Conservation (phyloP, 345 rosid genomes). For the Kandelia obovata region DNA sequence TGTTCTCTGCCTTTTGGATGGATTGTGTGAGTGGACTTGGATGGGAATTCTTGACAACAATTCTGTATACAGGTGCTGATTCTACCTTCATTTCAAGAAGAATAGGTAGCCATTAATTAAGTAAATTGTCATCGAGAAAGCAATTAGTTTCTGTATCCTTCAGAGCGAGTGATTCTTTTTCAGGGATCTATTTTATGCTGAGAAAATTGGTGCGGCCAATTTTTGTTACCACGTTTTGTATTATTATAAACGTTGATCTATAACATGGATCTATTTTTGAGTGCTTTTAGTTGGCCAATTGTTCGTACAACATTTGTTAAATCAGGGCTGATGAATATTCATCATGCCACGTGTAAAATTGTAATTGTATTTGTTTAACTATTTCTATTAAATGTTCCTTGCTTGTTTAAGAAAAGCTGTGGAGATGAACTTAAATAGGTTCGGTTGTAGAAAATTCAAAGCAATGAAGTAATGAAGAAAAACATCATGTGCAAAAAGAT, state of each 20-base stretch:
- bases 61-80: conserved; percentile 9
- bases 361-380: too few relatives aligned
- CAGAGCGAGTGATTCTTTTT: conserved; percentile 12
- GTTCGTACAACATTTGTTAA: too few relatives aligned
- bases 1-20: conserved; percentile 12
- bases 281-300: too few relatives aligned
- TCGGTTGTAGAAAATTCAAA: too few relatives aligned
- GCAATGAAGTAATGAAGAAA: too few relatives aligned
- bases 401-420: too few relatives aligned
- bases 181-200: conserved; percentile 3
- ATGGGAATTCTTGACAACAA: conserved; percentile 3
- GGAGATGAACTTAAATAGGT: too few relatives aligned
- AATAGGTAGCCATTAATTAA: conserved; percentile 10
- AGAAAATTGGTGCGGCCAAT: conserved; percentile 2
- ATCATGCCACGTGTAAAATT: too few relatives aligned
- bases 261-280: too few relatives aligned
- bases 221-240: background rate
- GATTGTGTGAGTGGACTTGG: background rate
- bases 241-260: background rate
- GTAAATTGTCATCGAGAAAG: conserved; percentile 22
- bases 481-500: too few relatives aligned
- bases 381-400: too few relatives aligned
- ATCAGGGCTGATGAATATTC: too few relatives aligned
- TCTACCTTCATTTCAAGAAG: conserved; percentile 9
- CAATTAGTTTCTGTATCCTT: conserved; percentile 1